Base-by-base conservation (phyloP, 495 filamentous ascomycete species). In the Annulohypoxylon moriforme region DNA sequence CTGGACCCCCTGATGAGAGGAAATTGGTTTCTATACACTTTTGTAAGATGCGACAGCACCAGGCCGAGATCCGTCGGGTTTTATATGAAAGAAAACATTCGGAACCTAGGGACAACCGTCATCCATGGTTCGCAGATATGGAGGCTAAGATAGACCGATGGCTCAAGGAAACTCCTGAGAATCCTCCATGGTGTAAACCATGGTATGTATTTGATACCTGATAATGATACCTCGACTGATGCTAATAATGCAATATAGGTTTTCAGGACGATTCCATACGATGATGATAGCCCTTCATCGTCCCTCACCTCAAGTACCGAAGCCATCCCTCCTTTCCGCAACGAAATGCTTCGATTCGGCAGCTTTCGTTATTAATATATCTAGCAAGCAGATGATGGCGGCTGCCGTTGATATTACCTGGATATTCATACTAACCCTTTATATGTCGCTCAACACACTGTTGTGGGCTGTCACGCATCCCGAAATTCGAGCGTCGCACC, bases 11-110 rank as follows among this genome's bases (percentile, higher is more conserved):
- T 0, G 89, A 91, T 24, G 81, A 93, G 50, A 90, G 89, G 78
- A 98, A 98, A 79, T 86, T 92, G 70, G 89, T 97, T 18, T 89
- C 92, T 8, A 94, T 97, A 64, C 94, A 98, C 78, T 96, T 96
- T 71, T 93, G 93, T 80, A 92, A 91, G 75, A 97, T 98, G 94
- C 87, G 93, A 60, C 79, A 96, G 31, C 80, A 96, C 5, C 95
- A 97, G 76, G 86, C 93, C 11, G 94, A 98, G 79, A 94, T 95
- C 46, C 84, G 94, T 46, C 87, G 93, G 59, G 89, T 87, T 10
- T 85, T 98, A 0, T 98, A 98, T 75, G 87, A 93, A 61, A 91
- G 90, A 72, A 93, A 92, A 78, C 84, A 90, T 53, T 79, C 89
- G 0, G 88, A 90, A 27, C 93, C 94, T 1, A 86, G 84, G 31